phyloP scores from a whole-genome alignment of 371 early-diverging fungal species.

The Saksenaea oblongispora region DNA sequence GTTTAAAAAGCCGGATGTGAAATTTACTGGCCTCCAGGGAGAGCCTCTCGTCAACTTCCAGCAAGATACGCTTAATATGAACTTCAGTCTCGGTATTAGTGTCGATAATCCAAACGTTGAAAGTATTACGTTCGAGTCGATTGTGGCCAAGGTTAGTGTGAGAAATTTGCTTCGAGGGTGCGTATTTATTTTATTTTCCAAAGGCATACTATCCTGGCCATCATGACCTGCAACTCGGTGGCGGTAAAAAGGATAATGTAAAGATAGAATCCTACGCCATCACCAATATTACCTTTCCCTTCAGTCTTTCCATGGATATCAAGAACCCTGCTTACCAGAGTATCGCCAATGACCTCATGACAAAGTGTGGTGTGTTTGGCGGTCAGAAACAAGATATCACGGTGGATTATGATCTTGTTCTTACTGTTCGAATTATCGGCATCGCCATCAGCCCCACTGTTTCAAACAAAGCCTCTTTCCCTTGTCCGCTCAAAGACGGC shows the following conservation, averaged over 20 bases:
- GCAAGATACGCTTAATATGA: constrained; percentile 26
- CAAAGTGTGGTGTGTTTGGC: constrained; percentile 46
- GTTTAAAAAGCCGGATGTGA: constrained; percentile 44
- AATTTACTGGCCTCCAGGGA: constrained; percentile 34
- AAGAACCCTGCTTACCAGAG: constrained; percentile 31
- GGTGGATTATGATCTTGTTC: constrained; percentile 43
- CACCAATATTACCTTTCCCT: constrained; percentile 51
- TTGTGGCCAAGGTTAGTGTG: constrained; percentile 53
- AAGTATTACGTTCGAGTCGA: constrained; percentile 53
- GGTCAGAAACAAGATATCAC: constrained; percentile 30
- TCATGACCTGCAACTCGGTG: constrained; percentile 45
- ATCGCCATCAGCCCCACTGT: constrained; percentile 48
- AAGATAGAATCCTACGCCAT: constrained; percentile 42
- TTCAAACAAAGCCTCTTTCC: constrained; percentile 29
- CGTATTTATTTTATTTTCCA: not conserved
- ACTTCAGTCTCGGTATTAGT: constrained; percentile 36
- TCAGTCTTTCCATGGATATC: constrained; percentile 37
- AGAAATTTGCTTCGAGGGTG: not conserved
- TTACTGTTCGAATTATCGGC: constrained; percentile 44
- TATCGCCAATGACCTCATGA: constrained; percentile 48
- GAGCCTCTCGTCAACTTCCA: constrained; percentile 28
- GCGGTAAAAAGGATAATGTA: constrained; percentile 45
- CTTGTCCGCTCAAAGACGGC: constrained; percentile 23
- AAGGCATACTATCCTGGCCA: constrained; percentile 63
- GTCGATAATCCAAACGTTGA: constrained; percentile 59